Evolutionary conservation across 345 rosid genomes (phyloP).

Genomic region (Lepidium sativum): DNA sequence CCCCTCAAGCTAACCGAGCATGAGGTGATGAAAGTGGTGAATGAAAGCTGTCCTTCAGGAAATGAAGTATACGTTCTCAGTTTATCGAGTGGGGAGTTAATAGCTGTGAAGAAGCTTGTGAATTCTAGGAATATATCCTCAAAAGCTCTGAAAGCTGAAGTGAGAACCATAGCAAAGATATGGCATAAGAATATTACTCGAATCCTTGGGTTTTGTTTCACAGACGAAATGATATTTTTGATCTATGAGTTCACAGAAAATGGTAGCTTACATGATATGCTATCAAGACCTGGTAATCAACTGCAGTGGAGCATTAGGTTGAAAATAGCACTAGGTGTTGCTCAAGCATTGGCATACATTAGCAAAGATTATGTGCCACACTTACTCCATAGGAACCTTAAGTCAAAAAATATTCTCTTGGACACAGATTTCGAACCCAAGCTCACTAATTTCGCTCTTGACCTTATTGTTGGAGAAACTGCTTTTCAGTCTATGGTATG

Average conservation of each 20-base stretch:
- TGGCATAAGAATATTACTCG: slow-evolving; percentile 71
- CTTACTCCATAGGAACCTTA: slow-evolving; percentile 71
- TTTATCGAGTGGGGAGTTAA: slow-evolving; percentile 68
- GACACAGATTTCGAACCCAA: slow-evolving; percentile 66
- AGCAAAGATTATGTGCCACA: slow-evolving; percentile 72
- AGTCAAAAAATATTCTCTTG: slow-evolving; percentile 69
- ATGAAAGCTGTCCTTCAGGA: slow-evolving; percentile 53
- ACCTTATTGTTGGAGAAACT: slow-evolving; percentile 67
- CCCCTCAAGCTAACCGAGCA: slow-evolving; percentile 75
- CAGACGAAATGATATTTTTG: slow-evolving; percentile 61
- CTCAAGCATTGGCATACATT: slow-evolving; percentile 72
- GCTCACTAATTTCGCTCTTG: slow-evolving; percentile 72
- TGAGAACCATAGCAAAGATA: slow-evolving; percentile 78
- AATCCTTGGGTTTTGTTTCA: slow-evolving; percentile 78
- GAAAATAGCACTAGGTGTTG: slow-evolving; percentile 73
- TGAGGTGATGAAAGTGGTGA: slow-evolving; percentile 54
- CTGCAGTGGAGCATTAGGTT: slow-evolving; percentile 68
- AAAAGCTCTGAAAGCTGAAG: slow-evolving; percentile 62
- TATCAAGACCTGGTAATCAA: slow-evolving; percentile 38
- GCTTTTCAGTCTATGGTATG: slow-evolving; percentile 58
- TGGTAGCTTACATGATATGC: slow-evolving; percentile 72
- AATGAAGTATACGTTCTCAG: slow-evolving; percentile 46
- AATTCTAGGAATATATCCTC: slow-evolving; percentile 54
- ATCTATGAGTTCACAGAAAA: slow-evolving; percentile 59
- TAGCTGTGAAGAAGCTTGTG: slow-evolving; percentile 69